Evolutionary conservation across 495 filamentous ascomycete genomes (phyloP).

Genomic region (Aspergillus sparsus): DNA sequence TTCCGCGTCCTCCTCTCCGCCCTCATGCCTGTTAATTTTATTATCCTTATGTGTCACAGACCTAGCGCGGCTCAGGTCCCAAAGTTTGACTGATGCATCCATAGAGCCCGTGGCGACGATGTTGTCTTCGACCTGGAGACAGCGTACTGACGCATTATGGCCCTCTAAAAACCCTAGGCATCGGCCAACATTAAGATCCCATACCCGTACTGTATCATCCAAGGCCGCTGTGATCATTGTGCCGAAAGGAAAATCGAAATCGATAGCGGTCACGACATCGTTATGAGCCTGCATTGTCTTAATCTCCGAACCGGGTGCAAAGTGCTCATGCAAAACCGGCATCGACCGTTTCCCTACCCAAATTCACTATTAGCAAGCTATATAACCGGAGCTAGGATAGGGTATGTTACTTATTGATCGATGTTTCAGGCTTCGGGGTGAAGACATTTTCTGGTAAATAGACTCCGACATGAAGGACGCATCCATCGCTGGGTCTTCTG

Average conservation of each 20-base stretch:
- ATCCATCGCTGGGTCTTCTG: conserved; percentile 59
- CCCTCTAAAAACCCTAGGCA: conserved; percentile 91
- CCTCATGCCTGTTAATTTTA: conserved; percentile 64
- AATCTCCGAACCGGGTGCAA: conserved; percentile 86
- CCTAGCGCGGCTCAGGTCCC: conserved; percentile 80
- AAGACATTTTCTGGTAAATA: conserved; percentile 89
- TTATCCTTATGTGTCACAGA: conserved; percentile 54
- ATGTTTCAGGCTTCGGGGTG: conserved; percentile 62
- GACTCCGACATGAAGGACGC: conserved; percentile 95
- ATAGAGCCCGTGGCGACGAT: conserved; percentile 92
- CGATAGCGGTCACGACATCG: conserved; percentile 85
- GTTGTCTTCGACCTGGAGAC: conserved; percentile 93
- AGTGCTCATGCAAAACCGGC: conserved; percentile 94
- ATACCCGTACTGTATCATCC: conserved; percentile 96
- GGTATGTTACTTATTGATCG: conserved; percentile 55
- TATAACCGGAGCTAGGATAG: not conserved
- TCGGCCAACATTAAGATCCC: conserved; percentile 90
- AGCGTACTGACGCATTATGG: conserved; percentile 90
- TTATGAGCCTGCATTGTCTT: conserved; percentile 84
- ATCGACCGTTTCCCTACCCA: conserved; percentile 70
- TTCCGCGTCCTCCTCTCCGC: conserved; percentile 62
- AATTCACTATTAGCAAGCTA: not conserved
- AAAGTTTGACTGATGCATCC: conserved; percentile 92
- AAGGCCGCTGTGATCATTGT: conserved; percentile 93
- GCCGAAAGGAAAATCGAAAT: conserved; percentile 95